Percentiles rank a stretch among this genome's conserved stretches.
Evolutionary conservation across 176 grass and related monocot genomes (phyloP).

Genomic region (Tuctoria greenei): DNA sequence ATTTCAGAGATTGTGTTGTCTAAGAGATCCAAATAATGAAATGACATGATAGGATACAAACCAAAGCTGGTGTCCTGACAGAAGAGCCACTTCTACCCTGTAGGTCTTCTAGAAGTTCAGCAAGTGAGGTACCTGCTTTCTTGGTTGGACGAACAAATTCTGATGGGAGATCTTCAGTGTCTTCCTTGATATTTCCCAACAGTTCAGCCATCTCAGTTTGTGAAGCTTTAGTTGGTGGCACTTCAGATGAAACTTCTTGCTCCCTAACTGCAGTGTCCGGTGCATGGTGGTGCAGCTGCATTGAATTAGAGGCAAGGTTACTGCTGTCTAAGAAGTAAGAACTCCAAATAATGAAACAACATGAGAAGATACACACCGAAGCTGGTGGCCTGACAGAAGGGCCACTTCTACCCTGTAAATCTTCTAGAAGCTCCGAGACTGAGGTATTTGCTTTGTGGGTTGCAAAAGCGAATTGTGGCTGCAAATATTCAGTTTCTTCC

Average conservation of each 20-base stretch:
- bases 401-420: slow-evolving; percentile 59
- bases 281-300: not conserved
- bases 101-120: slow-evolving; percentile 79
- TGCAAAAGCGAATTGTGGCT: slow-evolving; percentile 34
- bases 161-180: slow-evolving; percentile 43
- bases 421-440: slow-evolving; percentile 77
- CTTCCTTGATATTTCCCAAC: slow-evolving; percentile 50
- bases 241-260: slow-evolving; percentile 32
- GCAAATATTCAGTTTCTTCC: slow-evolving; percentile 51
- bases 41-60: slow-evolving; percentile 33
- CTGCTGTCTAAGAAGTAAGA: not conserved
- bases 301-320: not conserved
- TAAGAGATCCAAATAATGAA: slow-evolving; percentile 29
- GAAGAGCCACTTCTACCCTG: slow-evolving; percentile 52
- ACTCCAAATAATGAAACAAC: not conserved
- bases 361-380: slow-evolving; percentile 41
- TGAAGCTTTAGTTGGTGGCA: slow-evolving; percentile 28
- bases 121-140: slow-evolving; percentile 56
- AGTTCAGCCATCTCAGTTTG: slow-evolving; percentile 37
- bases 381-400: slow-evolving; percentile 43
- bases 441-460: slow-evolving; percentile 52
- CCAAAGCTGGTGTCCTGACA: slow-evolving; percentile 47
- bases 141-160: slow-evolving; percentile 42
- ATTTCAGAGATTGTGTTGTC: slow-evolving; percentile 26
- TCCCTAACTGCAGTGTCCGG: not conserved